Evolutionary conservation across 2,329 filamentous ascomycete genomes (phyloP).

Genomic region (Xylariales sp.): DNA sequence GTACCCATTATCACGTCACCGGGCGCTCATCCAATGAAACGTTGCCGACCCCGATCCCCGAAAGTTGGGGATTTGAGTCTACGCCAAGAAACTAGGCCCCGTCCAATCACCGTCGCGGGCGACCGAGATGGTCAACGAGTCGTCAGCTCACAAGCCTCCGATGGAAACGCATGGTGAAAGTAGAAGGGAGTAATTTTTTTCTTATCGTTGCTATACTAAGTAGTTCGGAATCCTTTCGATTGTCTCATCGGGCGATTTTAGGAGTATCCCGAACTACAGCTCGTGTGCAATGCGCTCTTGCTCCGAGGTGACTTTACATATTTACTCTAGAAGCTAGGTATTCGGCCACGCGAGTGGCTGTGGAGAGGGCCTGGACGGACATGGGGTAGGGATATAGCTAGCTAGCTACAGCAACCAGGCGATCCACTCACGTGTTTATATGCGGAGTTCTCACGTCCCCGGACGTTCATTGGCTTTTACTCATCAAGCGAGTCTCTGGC

Average conservation of each 20-base stretch:
- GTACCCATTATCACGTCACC: slow-evolving; percentile 35
- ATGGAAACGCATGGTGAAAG: neutral
- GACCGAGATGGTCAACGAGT: slow-evolving; percentile 26
- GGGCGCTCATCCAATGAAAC: slow-evolving; percentile 21
- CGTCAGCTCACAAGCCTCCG: slow-evolving; percentile 5
- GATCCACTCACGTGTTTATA: slow-evolving; percentile 19
- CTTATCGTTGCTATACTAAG: neutral
- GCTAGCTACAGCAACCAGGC: neutral
- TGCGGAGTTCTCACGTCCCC: slow-evolving; percentile 24
- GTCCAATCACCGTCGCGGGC: slow-evolving; percentile 17
- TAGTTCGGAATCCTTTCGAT: neutral
- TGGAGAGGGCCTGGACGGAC: neutral
- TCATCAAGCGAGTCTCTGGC: neutral
- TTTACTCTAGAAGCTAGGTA: too few species aligned
- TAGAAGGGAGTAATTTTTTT: neutral
- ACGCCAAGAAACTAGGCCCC: slow-evolving; percentile 15
- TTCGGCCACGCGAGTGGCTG: neutral
- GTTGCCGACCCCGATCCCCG: slow-evolving; percentile 24
- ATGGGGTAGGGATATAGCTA: slow-evolving; percentile 11
- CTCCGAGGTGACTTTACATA: neutral
- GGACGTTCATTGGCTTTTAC: slow-evolving; percentile 18
- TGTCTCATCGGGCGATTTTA: neutral
- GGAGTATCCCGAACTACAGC: neutral
- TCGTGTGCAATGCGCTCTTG: neutral
- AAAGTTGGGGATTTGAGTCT: slow-evolving; percentile 20